Base-by-base conservation (phyloP, 306 rosid species). In the Sicyos edulis region DNA sequence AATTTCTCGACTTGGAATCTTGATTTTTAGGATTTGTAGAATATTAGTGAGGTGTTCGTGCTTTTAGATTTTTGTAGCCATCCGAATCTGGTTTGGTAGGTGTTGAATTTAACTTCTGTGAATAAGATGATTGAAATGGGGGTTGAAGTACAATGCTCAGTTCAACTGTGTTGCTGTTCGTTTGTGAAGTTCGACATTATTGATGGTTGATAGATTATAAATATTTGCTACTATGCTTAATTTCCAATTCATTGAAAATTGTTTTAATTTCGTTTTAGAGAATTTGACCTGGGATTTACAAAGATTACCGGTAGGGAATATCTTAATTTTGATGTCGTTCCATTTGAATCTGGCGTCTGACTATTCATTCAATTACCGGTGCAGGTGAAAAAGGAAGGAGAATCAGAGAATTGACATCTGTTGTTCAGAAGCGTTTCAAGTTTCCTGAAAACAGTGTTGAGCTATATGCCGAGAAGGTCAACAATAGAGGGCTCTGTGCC, bases 311-410 rank as follows among this genome's bases (percentile, higher is more conserved):
- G 40, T 45, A 12, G 54, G 3, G 53, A 5, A 10, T 0, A 6
- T 40, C 1, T 17, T 51, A 5, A 16, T 70, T 34, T 53, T 2
- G 21, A n/a, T 5, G 42, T 15, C 5, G 42, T 16, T 9, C 10
- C 22, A 0, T 0, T 13, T 67, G 40, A 20, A 2, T 67, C 1
- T 7, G 16, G 20, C 22, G 5, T 47, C 42, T 67, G 54, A 67
- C 12, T 22, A 2, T 6, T 17, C 10, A 44, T 70, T 53, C 7
- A 26, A 26, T 70, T 12, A 40, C 29, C 62, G 65, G 15, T 17
- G 40, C 66, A 91, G 97, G 96, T 32, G 96, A 88, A 83, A 91
- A 91, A 84, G 97, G 91, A 54, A 85, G 89, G 77, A 84, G 88
- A 80, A 91, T 87, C 21, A 78, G 88, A 75, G 92, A 91, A 56